Conservation (phyloP, 306 rosid species). For the Sophora flavescens region DNA sequence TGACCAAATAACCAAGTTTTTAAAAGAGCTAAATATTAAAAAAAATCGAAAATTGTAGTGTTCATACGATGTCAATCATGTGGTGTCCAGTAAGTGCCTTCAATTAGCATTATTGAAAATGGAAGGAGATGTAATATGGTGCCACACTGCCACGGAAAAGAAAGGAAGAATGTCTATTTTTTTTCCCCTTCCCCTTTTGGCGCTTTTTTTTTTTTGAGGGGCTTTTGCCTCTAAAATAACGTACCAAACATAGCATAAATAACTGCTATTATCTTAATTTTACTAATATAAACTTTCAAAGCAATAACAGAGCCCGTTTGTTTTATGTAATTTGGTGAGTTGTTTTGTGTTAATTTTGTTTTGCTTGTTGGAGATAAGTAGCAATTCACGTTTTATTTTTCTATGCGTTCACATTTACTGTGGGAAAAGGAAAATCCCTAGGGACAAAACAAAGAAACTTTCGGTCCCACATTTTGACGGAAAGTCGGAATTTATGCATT, state of each 20-base stretch:
- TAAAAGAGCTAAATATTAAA: too few relatives aligned
- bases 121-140: too few relatives aligned
- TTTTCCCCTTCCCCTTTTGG: too few relatives aligned
- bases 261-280: slow-evolving; percentile 1
- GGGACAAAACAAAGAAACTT: slow-evolving; percentile 45
- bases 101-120: too few relatives aligned
- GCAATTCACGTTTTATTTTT: slow-evolving; percentile 1
- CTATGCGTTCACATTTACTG: slow-evolving; percentile 13
- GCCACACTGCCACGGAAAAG: too few relatives aligned
- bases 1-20: too few relatives aligned
- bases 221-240: too few relatives aligned
- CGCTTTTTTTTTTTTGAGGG: too few relatives aligned
- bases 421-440: slow-evolving; percentile 6
- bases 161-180: too few relatives aligned
- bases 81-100: too few relatives aligned
- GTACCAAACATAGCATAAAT: neutral
- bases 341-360: neutral
- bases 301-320: neutral
- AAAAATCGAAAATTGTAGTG: too few relatives aligned
- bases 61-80: too few relatives aligned
- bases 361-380: neutral
- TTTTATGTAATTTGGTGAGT: neutral
- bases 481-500: slow-evolving; percentile 58
- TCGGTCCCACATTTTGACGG: slow-evolving; percentile 65
- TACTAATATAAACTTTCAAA: neutral